Conservation (phyloP, 768 basidiomycete genomes). For the Agrocybe pediades region DNA sequence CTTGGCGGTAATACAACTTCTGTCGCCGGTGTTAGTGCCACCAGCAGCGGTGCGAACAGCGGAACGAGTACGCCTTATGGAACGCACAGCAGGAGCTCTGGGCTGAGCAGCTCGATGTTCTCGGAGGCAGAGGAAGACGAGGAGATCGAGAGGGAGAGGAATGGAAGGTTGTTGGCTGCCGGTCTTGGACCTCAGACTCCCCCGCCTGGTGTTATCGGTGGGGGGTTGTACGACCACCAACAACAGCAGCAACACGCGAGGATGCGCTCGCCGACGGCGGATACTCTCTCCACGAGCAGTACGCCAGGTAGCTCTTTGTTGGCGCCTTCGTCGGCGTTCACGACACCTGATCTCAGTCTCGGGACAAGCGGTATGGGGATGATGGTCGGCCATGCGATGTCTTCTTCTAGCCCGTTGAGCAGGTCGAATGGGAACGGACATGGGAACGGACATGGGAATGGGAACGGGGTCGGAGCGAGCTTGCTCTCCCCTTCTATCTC, state of each 20-base stretch:
- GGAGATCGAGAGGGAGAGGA: conserved; percentile 56
- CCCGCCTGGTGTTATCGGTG: conserved; percentile 9
- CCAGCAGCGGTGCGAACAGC: conserved; percentile 57
- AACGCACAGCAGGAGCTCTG: conserved; percentile 48
- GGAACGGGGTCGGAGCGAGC: not conserved
- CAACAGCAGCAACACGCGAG: too few species aligned
- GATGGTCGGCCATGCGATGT: conserved; percentile 19
- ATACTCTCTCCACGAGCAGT: conserved; percentile 37
- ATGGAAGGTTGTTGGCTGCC: conserved; percentile 20
- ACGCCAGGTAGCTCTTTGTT: conserved; percentile 29
- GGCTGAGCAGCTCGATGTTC: conserved; percentile 46
- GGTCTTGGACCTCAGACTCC: conserved; percentile 1
- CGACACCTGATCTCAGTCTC: conserved; percentile 61
- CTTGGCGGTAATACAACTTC: not conserved
- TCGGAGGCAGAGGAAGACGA: conserved; percentile 83
- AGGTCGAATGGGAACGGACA: not conserved
- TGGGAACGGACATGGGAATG: too few species aligned
- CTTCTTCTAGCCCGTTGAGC: not conserved
- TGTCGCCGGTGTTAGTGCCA: conserved; percentile 6
- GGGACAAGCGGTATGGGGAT: conserved; percentile 27
- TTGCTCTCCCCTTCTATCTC: too few species aligned
- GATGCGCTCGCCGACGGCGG: conserved; percentile 57
- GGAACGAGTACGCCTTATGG: conserved; percentile 72
- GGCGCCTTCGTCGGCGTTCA: conserved; percentile 50
- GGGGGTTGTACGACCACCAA: conserved; percentile 26